Percentiles rank a stretch among this genome's conserved stretches.
Conservation (phyloP, 1,139 yeast genomes). For the Nematodospora anomalae region DNA sequence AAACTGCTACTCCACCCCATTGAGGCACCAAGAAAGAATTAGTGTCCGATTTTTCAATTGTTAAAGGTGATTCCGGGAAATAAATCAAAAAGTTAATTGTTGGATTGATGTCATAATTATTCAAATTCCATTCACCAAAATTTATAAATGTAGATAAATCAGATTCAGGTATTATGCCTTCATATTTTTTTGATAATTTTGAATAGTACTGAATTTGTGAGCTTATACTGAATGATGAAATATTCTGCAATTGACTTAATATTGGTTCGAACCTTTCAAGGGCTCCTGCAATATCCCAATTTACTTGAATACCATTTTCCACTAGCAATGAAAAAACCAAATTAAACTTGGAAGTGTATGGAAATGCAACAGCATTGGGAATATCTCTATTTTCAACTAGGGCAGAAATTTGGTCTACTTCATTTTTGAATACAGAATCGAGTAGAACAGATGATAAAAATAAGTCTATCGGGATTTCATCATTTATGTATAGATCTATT, state of each 20-base stretch:
- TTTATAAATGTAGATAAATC: slow-evolving; percentile 72
- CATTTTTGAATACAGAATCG: slow-evolving; percentile 37
- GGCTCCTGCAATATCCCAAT: slow-evolving; percentile 41
- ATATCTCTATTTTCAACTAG: neutral
- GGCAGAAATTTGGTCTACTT: slow-evolving; percentile 26
- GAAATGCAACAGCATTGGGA: slow-evolving; percentile 36
- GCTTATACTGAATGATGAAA: slow-evolving; percentile 73
- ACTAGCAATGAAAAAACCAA: slow-evolving; percentile 59
- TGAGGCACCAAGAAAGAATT: slow-evolving; percentile 82
- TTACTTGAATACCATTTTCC: slow-evolving; percentile 40
- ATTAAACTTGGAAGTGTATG: slow-evolving; percentile 65
- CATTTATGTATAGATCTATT: slow-evolving; percentile 10
- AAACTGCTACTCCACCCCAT: slow-evolving; percentile 76
- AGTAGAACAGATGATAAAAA: slow-evolving; percentile 35
- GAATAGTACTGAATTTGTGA: slow-evolving; percentile 78
- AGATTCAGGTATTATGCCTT: slow-evolving; percentile 35
- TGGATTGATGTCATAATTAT: slow-evolving; percentile 56
- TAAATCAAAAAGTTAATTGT: slow-evolving; percentile 69
- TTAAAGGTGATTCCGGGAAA: slow-evolving; percentile 54
- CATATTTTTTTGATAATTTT: slow-evolving; percentile 32
- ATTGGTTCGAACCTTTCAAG: slow-evolving; percentile 28
- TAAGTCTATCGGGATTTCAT: slow-evolving; percentile 29
- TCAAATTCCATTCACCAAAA: slow-evolving; percentile 75
- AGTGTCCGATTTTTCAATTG: slow-evolving; percentile 48
- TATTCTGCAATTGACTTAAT: slow-evolving; percentile 30